These are phyloP conservation scores for Dryadomyces quercus-mongolicae DNA, from an alignment of 2,329 filamentous ascomycete genomes.

Conservation along the genomic window DNA sequence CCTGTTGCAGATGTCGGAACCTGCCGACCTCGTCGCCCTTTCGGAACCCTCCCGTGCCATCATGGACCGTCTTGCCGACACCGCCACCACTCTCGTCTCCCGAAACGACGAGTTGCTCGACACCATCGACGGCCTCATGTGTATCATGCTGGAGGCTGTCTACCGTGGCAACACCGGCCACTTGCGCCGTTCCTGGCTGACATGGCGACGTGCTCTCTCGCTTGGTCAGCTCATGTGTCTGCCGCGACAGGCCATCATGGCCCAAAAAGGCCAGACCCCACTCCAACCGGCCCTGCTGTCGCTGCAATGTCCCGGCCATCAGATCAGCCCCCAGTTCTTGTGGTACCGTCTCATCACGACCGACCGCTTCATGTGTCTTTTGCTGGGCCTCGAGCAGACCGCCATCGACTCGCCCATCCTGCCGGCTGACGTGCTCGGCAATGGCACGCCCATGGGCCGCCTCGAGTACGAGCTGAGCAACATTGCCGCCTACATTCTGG, in stretches of 20 bases:
- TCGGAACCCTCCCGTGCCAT: slow-evolving; percentile 12
- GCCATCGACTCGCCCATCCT: slow-evolving; percentile 13
- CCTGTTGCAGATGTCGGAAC: slow-evolving; percentile 19
- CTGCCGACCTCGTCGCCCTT: slow-evolving; percentile 5
- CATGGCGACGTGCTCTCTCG: slow-evolving; percentile 29
- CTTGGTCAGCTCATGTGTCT: slow-evolving; percentile 12
- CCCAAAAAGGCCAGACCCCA: background rate
- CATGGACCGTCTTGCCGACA: slow-evolving; percentile 3
- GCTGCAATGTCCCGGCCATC: slow-evolving; percentile 8
- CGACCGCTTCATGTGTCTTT: slow-evolving; percentile 34
- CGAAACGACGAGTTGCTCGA: slow-evolving; percentile 31
- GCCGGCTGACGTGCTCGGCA: slow-evolving; percentile 16
- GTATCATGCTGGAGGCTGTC: slow-evolving; percentile 34
- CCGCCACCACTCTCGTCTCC: slow-evolving; percentile 23
- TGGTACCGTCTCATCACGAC: slow-evolving; percentile 33
- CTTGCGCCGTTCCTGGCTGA: slow-evolving; percentile 32
- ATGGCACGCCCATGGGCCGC: slow-evolving; percentile 18
- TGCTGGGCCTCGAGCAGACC: slow-evolving; percentile 33
- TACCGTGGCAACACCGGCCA: slow-evolving; percentile 34
- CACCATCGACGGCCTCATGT: slow-evolving; percentile 36
- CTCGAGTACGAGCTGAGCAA: slow-evolving; percentile 24
- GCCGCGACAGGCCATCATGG: background rate
- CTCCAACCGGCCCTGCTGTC: slow-evolving; percentile 5
- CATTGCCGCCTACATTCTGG: slow-evolving; percentile 24
- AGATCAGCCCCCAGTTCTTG: slow-evolving; percentile 22